phyloP scores from a whole-genome alignment of 148 eudicot genomes.

The Silene uniflora region DNA sequence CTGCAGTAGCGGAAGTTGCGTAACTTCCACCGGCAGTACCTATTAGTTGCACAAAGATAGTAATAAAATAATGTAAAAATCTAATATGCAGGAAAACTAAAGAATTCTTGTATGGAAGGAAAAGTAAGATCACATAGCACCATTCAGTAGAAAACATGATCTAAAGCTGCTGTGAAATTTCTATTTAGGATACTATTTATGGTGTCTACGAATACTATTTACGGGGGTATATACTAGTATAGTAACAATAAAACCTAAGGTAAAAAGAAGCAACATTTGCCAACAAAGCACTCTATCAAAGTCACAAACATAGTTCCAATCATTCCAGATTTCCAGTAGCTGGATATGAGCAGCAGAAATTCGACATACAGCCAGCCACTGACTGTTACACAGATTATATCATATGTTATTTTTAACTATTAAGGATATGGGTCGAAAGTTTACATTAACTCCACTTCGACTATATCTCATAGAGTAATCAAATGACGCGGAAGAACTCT shows the following conservation, averaged over 20 bases:
- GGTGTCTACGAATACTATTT: background rate
- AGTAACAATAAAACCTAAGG: background rate
- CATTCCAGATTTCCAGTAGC: background rate
- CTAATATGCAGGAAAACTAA: background rate
- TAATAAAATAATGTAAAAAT: background rate
- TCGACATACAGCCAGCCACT: too few species aligned
- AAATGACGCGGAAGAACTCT: too few species aligned
- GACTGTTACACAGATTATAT: too few species aligned
- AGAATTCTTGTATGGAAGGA: background rate
- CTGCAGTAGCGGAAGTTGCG: constrained; percentile 80
- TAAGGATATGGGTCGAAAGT: too few species aligned
- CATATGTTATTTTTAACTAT: too few species aligned
- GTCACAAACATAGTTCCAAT: background rate
- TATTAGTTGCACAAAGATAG: constrained; percentile 27
- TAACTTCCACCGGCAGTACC: constrained; percentile 86
- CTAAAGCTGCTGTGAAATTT: background rate
- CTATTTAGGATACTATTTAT: background rate
- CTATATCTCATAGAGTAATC: too few species aligned
- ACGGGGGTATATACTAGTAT: background rate
- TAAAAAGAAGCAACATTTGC: background rate
- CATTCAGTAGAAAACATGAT: background rate
- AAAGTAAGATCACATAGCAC: background rate
- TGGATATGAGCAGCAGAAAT: background rate
- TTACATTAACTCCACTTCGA: too few species aligned
- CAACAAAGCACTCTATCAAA: background rate